Base-by-base conservation (phyloP, 257 asterid species). In the Linaria vulgaris region DNA sequence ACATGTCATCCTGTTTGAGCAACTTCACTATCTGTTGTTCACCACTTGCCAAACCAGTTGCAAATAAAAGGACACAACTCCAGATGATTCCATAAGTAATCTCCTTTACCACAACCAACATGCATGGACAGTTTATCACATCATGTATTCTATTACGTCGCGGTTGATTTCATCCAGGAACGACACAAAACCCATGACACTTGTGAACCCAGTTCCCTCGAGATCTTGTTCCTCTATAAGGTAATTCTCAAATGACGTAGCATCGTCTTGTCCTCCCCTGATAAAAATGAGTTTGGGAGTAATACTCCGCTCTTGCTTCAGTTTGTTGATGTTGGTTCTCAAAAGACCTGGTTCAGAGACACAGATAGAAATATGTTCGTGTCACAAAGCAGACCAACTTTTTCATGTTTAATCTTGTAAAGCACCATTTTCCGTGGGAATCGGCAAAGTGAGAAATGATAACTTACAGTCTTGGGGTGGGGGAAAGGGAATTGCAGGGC, bases 401-500 rank as follows among this genome's bases (percentile, higher is more conserved):
- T 13, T 45, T n/a, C 15, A 16, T 38, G 54, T 25, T 23, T 19
- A 8, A 9, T 41, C 24, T 57, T 34, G 61, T 19, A 10, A 44
- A 46, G 14, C 53, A 67, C 10, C 17, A 25, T 56, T 23, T 23
- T 38, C 12, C 17, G 19, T 23, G 22, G 57, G 51, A 39, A 50
- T 6, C 22, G 41, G 49, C 48, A 60, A 65, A 63, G 15, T 39
- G 49, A 20, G 20, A 48, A 54, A 68, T 9, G 12, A 34, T 24
- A 53, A 85, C 99, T 87, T 87, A 90, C 99, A 94, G 77, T 94
- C 91, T 73, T 94, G 99, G 23, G 99, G 97, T 24, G 99, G 99
- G 76, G 99, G 99, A 64, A 84, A 94, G 58, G 96, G 95, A 59
- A 90, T 88, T n/a, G 92, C 57, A 65, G 95, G 82, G 59, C 86